Evolutionary conservation across 495 filamentous ascomycete species (phyloP), one percentile per base, ranked within the genome.

Genomic region (Elasticomyces elasticus): DNA sequence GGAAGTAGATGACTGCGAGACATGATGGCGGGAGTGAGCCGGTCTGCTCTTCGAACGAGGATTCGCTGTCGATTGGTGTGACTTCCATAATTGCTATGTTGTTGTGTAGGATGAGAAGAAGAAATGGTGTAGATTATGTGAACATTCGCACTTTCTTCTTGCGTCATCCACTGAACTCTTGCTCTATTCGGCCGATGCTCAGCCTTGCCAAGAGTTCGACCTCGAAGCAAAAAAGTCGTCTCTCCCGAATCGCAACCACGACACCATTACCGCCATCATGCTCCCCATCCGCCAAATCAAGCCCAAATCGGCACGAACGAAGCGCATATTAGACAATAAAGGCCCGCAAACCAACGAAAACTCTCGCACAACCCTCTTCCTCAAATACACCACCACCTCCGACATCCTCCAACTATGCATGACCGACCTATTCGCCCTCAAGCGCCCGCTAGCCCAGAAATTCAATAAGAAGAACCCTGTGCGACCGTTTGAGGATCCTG

Each of bases 391-490:
- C 41, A 84, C 81, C 66, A 87, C 84, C 64, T 88, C 84, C 13
- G 76, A 86, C 55, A 70, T 89, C 28, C 73, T 86, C 56, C 82
- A 94, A 69, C 82, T 86, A 59, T 83, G 87, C 37, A 71, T 95
- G 51, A 82, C 79, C 52, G 89, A 95, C 62, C 79, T 98, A 35
- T 77, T 89, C 68, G 78, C 84, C 23, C 72, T 97, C 62, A 86
- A 89, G 55, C 80, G 84, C 54, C 87, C 87, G 6, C 69, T 87
- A 57, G 79, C 82, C 20, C 77, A 89, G 66, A 87, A 88, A 51
- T 95, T 98, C 75, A 85, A 78, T 69, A 97, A 96, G 76, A 95
- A 94, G 72, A 98, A 98, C 67, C 73, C 78, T 51, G 81, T 94
- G 59, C 91, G 89, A 65, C 92, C 92, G 1, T 98, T 97, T 70